Evolutionary conservation across 78 protist species (phyloP), one percentile per base, ranked within the genome.

Genomic region (slime mould (Dictyostelium discoideum)): DNA sequence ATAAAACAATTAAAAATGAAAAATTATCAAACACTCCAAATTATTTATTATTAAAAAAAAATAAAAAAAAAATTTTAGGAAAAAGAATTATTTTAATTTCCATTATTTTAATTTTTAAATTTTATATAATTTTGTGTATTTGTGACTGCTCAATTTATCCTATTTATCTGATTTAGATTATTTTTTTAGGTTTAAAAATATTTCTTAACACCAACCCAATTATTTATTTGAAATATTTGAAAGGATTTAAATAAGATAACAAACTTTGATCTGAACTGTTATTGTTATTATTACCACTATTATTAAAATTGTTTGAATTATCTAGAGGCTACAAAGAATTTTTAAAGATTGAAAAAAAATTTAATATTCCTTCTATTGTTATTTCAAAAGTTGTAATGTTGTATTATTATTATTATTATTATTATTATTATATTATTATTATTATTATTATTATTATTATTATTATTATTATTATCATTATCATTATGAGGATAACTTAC

Each of bases 371-470:
- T 32, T 32, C 37, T 32, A 32, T 32, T 24, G 0, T 20, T 63
- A 22, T 69, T 65, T 9, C 8, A 0, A 24, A n/a, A n/a, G 0
- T 65, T n/a, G 8, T 0, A 60, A 16, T 20, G 18, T 22, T 22
- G 0, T 6, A 22, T 63, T 22, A 5, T 57, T 18, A 57, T 57
- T 18, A 57, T 57, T 18, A 57, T 37, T 32, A 46, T 88, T 37
- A 88, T 14, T 54, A 87, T 88, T 60, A n/a, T 40, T 26, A n/a
- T 29, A 16, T 87, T 50, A 86, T 86, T 18, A 57, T 57, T 67
- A 67, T 67, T 8, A n/a, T 37, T 4, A 87, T 74, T 13, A 74
- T 24, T 9, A 18, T 40, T 20, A 57, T 54, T 16, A 54, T 57
- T 9, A 42, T 87, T 8, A 87, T 37, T 32, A 46, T 88, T 37